Evolutionary conservation across 2,329 filamentous ascomycete species (phyloP).

Genomic region (Amesomyces nigricolor): DNA sequence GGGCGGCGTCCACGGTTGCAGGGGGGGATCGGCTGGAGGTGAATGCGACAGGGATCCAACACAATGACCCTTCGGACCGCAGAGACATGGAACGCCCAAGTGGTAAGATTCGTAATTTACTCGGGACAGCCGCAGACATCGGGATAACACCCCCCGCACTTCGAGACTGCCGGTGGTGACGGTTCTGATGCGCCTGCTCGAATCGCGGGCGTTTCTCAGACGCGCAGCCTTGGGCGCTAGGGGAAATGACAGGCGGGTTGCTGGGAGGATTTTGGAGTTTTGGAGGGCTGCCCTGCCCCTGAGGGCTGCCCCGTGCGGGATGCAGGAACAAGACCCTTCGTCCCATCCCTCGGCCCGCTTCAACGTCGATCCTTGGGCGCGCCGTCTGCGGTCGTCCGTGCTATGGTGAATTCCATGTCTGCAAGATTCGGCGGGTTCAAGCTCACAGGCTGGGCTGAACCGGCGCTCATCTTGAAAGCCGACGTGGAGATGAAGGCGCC

Average conservation of each 20-base stretch:
- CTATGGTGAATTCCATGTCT: too few species aligned
- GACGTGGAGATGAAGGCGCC: slow-evolving; percentile 5
- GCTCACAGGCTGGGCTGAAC: too few species aligned
- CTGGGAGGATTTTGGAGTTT: not conserved
- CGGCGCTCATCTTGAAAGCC: too few species aligned
- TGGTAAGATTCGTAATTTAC: too few species aligned
- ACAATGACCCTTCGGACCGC: not conserved
- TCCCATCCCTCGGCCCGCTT: not conserved
- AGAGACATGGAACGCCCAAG: not conserved
- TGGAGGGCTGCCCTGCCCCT: not conserved
- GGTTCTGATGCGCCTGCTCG: too few species aligned
- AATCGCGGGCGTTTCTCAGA: not conserved
- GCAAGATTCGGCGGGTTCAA: too few species aligned
- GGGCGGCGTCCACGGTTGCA: slow-evolving; percentile 11
- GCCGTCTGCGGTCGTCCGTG: not conserved
- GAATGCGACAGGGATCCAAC: slow-evolving; percentile 10
- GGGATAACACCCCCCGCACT: too few species aligned
- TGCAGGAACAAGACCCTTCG: slow-evolving; percentile 1
- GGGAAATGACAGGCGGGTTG: not conserved
- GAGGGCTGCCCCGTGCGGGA: not conserved
- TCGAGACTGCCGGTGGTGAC: too few species aligned
- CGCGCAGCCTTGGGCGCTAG: not conserved
- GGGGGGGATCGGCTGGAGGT: slow-evolving; percentile 3
- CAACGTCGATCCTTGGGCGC: too few species aligned
- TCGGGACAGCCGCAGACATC: too few species aligned